Evolutionary conservation across 2,329 filamentous ascomycete species (phyloP), one percentile per base, ranked within the genome.

Genomic region (Sclerotinia borealis): DNA sequence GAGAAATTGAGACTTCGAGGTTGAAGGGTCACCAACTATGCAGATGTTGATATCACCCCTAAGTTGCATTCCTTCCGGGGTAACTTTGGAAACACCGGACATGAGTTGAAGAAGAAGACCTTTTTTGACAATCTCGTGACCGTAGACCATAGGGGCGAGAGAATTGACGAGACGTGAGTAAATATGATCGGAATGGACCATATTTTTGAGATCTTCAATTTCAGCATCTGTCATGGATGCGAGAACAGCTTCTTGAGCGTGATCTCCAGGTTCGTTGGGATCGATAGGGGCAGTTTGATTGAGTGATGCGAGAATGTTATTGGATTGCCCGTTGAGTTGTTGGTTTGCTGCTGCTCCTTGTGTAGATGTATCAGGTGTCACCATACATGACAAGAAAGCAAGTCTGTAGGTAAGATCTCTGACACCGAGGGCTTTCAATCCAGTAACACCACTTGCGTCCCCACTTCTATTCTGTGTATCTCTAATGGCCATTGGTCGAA

Each of bases 11-110:
- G 93, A 97, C 76, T 99, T 99, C 68, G 92, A 96, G 1, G 95
- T 99, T 13, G 91, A 96, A 1, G 95, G 95, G 74, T 99, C 95
- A 65, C 95, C 95, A 64, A 99, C 95, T 70, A 99, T 91, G 77
- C 95, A 99, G 67, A 99, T 96, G 78, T 99, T 99, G 80, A 99
- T 93, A 74, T 99, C 95, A 69, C 95, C 95, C 83, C 95, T 88
- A 49, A 99, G 83, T 67, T 93, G 87, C 92, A 99, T 96, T 66
- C 92, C 93, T 77, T 99, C 95, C 0, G 92, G 84, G 0, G 95
- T 99, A 27, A 85, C 85, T 76, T 99, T 99, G 77, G 87, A 87
- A 2, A 99, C 91, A 80, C 95, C 95, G n/a, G 92, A 91, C 84
- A 99, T 92, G 52, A 99, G 82, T 76, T 99, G 95, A 48, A 99